These are phyloP conservation scores for Teunomyces stri DNA, from an alignment of 805 yeast genomes.

Conservation along the genomic window DNA sequence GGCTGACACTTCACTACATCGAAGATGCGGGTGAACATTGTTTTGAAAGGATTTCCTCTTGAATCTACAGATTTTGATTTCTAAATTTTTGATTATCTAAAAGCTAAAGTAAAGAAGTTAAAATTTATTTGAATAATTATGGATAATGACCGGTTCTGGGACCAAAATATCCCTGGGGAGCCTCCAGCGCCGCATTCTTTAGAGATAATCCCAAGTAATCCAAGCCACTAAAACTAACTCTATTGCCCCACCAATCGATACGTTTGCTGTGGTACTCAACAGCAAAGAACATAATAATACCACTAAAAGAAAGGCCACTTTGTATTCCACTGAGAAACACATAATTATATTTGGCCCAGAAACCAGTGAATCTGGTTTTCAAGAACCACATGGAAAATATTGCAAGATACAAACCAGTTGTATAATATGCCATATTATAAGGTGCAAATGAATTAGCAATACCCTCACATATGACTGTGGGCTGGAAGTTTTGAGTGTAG, in stretches of 20 bases:
- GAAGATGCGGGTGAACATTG: too few relatives aligned
- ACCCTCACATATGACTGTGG: constrained; percentile 29
- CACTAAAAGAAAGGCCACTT: constrained; percentile 32
- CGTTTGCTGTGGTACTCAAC: constrained; percentile 24
- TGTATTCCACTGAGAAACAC: constrained; percentile 24
- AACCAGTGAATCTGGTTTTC: constrained; percentile 19
- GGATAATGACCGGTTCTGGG: constrained; percentile 28
- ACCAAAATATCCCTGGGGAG: constrained; percentile 38
- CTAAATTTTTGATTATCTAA: too few relatives aligned
- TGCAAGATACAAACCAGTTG: constrained; percentile 25
- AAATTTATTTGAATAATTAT: constrained; percentile 4
- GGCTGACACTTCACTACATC: too few relatives aligned
- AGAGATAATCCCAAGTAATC: constrained; percentile 4
- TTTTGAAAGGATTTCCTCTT: too few relatives aligned
- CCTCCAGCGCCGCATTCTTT: constrained; percentile 16
- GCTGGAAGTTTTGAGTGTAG: constrained; percentile 27
- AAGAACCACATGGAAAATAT: constrained; percentile 26
- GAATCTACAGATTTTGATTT: too few relatives aligned
- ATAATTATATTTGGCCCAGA: constrained; percentile 36
- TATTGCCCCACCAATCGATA: constrained; percentile 11
- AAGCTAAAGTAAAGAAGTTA: too few relatives aligned
- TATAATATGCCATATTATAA: constrained; percentile 27
- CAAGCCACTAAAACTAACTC: not conserved
- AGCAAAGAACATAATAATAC: constrained; percentile 33
- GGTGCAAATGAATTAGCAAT: constrained; percentile 26